These are phyloP conservation scores for Nakaseomyces bracarensis DNA, from an alignment of 1,139 yeast genomes.

Conservation along the genomic window DNA sequence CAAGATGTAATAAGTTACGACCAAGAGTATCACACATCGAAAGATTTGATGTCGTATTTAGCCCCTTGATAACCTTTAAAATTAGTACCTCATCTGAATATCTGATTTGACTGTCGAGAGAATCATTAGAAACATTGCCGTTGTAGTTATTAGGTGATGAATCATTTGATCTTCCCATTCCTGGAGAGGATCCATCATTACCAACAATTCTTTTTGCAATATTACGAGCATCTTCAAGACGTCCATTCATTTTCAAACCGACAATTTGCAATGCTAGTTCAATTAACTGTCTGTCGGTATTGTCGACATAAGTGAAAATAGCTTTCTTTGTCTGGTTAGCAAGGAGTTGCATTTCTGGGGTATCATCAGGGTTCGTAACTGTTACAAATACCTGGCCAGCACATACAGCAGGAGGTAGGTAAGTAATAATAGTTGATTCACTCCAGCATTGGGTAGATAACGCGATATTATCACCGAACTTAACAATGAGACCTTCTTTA, in stretches of 20 bases:
- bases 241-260: slow-evolving; percentile 91
- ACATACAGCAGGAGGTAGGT: slow-evolving; percentile 78
- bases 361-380: slow-evolving; percentile 43
- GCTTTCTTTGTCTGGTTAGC: slow-evolving; percentile 13
- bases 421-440: slow-evolving; percentile 85
- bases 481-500: slow-evolving; percentile 70
- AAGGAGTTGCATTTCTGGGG: slow-evolving; percentile 1
- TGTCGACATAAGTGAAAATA: slow-evolving; percentile 83
- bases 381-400: slow-evolving; percentile 91
- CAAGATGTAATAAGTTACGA: slow-evolving; percentile 74
- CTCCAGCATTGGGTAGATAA: slow-evolving; percentile 95
- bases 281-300: slow-evolving; percentile 83
- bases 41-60: slow-evolving; percentile 51
- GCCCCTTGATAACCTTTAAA: slow-evolving; percentile 50
- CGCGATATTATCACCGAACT: slow-evolving; percentile 79
- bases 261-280: slow-evolving; percentile 91
- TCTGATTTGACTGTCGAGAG: not conserved
- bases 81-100: slow-evolving; percentile 45
- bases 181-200: slow-evolving; percentile 32
- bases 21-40: slow-evolving; percentile 71
- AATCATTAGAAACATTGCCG: not conserved
- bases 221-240: slow-evolving; percentile 82
- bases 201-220: slow-evolving; percentile 83
- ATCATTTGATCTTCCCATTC: slow-evolving; percentile 1
- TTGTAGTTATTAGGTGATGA: slow-evolving; percentile 2